Evolutionary conservation across 306 rosid genomes (phyloP).

Genomic region (Astragalus membranaceus): DNA sequence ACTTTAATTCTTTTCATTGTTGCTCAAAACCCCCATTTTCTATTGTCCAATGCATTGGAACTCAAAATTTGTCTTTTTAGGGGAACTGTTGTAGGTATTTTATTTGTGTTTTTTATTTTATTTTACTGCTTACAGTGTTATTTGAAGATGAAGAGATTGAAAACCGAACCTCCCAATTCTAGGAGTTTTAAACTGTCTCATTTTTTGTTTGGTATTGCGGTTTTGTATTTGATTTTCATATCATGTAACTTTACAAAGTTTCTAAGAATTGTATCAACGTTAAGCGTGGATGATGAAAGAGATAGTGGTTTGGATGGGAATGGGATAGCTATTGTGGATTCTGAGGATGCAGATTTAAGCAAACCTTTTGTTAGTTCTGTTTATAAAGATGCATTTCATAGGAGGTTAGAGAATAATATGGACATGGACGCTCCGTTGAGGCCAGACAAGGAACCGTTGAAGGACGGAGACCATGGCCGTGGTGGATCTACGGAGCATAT

Average conservation of each 20-base stretch:
- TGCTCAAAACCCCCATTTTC: background rate
- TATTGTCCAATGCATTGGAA: background rate
- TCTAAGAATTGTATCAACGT: conserved; percentile 47
- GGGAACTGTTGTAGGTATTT: conserved; percentile 29
- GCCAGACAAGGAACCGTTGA: conserved; percentile 64
- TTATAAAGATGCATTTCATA: conserved; percentile 68
- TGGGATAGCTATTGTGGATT: conserved; percentile 24
- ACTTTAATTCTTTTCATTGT: background rate
- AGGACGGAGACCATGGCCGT: conserved; percentile 39
- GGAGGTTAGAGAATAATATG: conserved; percentile 63
- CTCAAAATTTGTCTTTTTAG: conserved; percentile 16
- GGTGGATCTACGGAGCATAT: conserved; percentile 32
- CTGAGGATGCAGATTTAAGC: conserved; percentile 51
- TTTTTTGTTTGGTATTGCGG: conserved; percentile 60
- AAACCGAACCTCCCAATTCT: conserved; percentile 50
- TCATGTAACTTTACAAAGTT: conserved; percentile 71
- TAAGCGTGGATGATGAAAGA: conserved; percentile 80
- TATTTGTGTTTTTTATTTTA: conserved; percentile 14
- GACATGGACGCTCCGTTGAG: conserved; percentile 54
- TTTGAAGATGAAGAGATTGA: conserved; percentile 62
- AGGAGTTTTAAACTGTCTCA: conserved; percentile 76
- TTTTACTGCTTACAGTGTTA: background rate
- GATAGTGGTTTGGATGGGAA: conserved; percentile 38
- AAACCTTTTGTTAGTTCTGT: conserved; percentile 55
- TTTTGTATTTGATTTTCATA: conserved; percentile 67